Evolutionary conservation across 2,329 filamentous ascomycete species (phyloP), one percentile per base, ranked within the genome.

Genomic region (Paecilomyces variotii): DNA sequence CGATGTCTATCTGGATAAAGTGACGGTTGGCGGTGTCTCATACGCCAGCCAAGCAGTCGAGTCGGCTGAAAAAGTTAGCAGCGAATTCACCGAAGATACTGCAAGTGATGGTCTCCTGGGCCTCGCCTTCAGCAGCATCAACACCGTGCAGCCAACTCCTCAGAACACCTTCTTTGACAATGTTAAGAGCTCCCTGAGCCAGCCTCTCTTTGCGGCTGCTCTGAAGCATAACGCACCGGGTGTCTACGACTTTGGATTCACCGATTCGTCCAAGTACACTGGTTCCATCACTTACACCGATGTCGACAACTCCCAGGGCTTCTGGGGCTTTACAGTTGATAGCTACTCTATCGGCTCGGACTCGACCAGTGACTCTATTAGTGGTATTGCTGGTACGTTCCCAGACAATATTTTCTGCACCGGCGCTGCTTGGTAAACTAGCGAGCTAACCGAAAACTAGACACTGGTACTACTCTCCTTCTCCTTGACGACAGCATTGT

Each of bases 381-480:
- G 70, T 51, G 81, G 79, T 64, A 88, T 90, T 70, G 84, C 84
- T 59, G 71, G 70, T 72, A 61, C 51, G 63, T 63, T n/a, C 6
- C 12, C 12, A 19, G 19, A 25, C 7, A 39, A 4, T 39, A 11
- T 35, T 14, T 39, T n/a, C 12, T 39, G 35, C 35, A 35, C 7
- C 12, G 35, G 12, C 3, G 12, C 14, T 11, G 35, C 35, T 6
- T 39, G 12, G 10, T 52, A n/a, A 11, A 27, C 25, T 11, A 11
- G n/a, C 7, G 10, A 25, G 35, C 26, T 25, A 25, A 52, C 7
- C 19, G 7, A 25, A 12, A 25, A 14, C 9, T 57, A 66, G 87
- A 90, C 74, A 90, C 87, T 1, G 87, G 87, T 57, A 89, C 87
- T 58, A 86, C 86, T 0, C 82, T 90, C 32, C 72, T 88, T 57